A percentile compares a stretch with the other conserved stretches of the same genome.
Evolutionary conservation across 768 basidiomycete species (phyloP).

Genomic region (Termitomyces bulborhizus): DNA sequence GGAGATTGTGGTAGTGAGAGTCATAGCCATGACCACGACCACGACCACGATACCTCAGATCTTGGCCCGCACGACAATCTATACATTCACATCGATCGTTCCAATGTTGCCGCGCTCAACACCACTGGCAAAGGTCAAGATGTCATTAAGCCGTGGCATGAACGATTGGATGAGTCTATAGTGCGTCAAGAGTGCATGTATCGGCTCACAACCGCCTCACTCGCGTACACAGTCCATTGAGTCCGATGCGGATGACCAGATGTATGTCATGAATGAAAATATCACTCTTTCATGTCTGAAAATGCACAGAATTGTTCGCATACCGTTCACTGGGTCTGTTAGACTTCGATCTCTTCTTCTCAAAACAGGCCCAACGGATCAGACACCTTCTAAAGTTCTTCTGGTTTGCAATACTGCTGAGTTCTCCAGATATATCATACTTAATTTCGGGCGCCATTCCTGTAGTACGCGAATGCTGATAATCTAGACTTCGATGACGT

Average conservation of each 20-base stretch:
- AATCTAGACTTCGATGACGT: constrained; percentile 79
- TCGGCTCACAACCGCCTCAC: neutral
- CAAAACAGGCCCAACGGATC: constrained; percentile 76
- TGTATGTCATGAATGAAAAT: constrained; percentile 38
- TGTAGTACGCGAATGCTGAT: constrained; percentile 72
- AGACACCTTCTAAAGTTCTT: constrained; percentile 66
- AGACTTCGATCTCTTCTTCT: constrained; percentile 77
- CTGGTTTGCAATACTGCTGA: constrained; percentile 44
- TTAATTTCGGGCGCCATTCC: neutral
- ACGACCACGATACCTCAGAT: constrained; percentile 49
- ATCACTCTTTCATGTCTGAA: neutral
- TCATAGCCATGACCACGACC: constrained; percentile 46
- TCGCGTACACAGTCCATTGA: constrained; percentile 55
- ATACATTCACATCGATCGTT: constrained; percentile 67
- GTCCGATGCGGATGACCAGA: constrained; percentile 88
- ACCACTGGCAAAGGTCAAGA: constrained; percentile 41
- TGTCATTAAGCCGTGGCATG: constrained; percentile 85
- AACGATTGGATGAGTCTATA: constrained; percentile 61
- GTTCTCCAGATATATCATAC: neutral
- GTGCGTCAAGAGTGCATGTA: constrained; percentile 33
- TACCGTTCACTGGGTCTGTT: constrained; percentile 87
- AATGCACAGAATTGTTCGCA: constrained; percentile 58
- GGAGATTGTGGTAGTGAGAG: constrained; percentile 53
- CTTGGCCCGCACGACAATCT: constrained; percentile 65
- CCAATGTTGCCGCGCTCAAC: constrained; percentile 80